Percentiles rank a stretch among this genome's conserved stretches.
Evolutionary conservation across 208 protist genomes (phyloP).

Genomic region (Eutreptiella sp.): DNA sequence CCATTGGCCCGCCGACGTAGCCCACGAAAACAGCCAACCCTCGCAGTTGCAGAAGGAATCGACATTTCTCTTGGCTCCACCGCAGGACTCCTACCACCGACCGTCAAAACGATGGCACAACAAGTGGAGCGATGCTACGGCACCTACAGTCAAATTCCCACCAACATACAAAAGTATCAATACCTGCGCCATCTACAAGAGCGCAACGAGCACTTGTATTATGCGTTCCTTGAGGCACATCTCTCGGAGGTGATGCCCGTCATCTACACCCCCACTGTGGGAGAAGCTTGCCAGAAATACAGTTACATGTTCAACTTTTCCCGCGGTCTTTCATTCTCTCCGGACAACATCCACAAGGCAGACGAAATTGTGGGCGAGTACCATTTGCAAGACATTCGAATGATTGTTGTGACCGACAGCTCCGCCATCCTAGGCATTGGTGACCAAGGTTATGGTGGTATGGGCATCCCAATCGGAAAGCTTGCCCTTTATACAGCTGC

Average conservation of each 20-base stretch:
- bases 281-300: constrained; percentile 83
- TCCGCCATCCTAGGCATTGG: constrained; percentile 89
- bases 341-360: constrained; percentile 68
- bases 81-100: constrained; percentile 48
- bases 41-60: no score
- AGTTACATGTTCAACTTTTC: constrained; percentile 62
- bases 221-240: constrained; percentile 61
- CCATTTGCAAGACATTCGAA: constrained; percentile 62
- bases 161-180: constrained; percentile 48
- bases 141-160: constrained; percentile 37
- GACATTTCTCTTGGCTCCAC: no score
- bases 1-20: no score
- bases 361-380: constrained; percentile 63
- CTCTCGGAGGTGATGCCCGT: constrained; percentile 62
- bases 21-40: no score
- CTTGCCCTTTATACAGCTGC: constrained; percentile 80
- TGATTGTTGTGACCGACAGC: constrained; percentile 92
- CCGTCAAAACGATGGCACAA: constrained; percentile 45
- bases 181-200: constrained; percentile 44
- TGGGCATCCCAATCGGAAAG: constrained; percentile 91
- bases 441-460: constrained; percentile 84
- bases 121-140: constrained; percentile 47
- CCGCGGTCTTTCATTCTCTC: constrained; percentile 78
- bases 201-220: constrained; percentile 65
- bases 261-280: constrained; percentile 81